These are phyloP conservation scores for Cucumis melo DNA, from an alignment of 306 rosid genomes.

Conservation along the genomic window DNA sequence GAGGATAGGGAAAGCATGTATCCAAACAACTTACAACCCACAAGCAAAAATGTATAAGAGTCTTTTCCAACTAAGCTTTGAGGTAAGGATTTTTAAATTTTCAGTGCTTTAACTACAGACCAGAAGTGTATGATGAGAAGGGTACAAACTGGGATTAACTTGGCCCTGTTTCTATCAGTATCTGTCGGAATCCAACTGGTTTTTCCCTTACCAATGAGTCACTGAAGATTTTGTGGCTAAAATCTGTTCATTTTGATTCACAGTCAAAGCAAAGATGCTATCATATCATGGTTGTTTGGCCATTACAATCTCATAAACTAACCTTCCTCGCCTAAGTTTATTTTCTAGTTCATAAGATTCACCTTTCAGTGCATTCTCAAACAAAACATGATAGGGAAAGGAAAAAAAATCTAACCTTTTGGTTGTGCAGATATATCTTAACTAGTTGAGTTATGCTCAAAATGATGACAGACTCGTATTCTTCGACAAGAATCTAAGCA, in stretches of 20 bases:
- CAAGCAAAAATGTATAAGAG: background rate
- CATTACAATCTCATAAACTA: background rate
- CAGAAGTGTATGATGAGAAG: background rate
- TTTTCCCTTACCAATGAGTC: background rate
- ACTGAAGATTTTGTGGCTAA: background rate
- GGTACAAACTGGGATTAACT: slow-evolving; percentile 1
- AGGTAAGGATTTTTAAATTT: background rate
- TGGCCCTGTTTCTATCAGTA: background rate
- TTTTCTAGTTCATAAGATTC: background rate
- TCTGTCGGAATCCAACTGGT: background rate
- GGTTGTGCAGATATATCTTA: background rate
- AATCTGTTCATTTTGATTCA: background rate
- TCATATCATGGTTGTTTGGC: background rate
- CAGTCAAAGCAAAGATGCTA: background rate
- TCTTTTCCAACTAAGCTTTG: background rate
- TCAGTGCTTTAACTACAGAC: background rate
- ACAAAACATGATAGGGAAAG: background rate
- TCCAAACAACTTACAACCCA: background rate
- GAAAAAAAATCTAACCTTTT: background rate
- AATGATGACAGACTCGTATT: no score
- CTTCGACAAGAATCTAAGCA: background rate
- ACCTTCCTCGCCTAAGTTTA: background rate
- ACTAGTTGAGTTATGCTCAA: background rate
- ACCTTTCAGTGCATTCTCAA: background rate
- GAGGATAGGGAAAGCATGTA: background rate